Evolutionary conservation across 2,329 filamentous ascomycete genomes (phyloP).

Genomic region (Scedosporium dehoogii): DNA sequence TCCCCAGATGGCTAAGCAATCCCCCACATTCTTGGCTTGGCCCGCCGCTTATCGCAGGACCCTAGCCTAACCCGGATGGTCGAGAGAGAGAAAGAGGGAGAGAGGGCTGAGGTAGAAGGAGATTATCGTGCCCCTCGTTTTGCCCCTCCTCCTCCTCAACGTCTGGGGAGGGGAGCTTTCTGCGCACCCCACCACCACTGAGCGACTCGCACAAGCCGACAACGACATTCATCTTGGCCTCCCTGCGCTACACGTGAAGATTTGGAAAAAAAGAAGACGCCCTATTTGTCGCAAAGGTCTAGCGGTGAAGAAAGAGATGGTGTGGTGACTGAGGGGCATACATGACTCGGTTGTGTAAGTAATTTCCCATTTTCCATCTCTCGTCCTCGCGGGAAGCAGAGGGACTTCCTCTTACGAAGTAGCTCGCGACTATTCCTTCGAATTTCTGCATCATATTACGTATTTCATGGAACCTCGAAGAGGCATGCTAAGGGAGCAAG

Average conservation of each 20-base stretch:
- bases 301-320: constrained; percentile 3
- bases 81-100: not conserved
- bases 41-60: not conserved
- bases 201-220: not conserved
- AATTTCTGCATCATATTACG: not conserved
- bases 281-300: constrained; percentile 5
- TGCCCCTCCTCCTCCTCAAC: not conserved
- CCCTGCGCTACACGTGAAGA: not conserved
- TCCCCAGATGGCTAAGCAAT: not conserved
- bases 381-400: not conserved
- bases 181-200: not conserved
- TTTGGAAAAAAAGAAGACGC: not conserved
- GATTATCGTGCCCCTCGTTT: not conserved
- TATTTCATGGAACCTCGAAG: not conserved
- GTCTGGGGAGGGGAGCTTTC: not conserved
- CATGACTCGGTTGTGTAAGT: not conserved
- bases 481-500: not conserved
- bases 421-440: not conserved
- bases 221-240: not conserved
- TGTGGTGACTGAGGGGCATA: not conserved
- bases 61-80: not conserved
- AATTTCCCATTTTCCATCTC: not conserved
- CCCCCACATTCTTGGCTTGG: not conserved
- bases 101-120: not conserved
- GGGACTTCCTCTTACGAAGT: not conserved